Conservation (phyloP, 2,329 filamentous ascomycete species). For the Alternaria gansuensis region DNA sequence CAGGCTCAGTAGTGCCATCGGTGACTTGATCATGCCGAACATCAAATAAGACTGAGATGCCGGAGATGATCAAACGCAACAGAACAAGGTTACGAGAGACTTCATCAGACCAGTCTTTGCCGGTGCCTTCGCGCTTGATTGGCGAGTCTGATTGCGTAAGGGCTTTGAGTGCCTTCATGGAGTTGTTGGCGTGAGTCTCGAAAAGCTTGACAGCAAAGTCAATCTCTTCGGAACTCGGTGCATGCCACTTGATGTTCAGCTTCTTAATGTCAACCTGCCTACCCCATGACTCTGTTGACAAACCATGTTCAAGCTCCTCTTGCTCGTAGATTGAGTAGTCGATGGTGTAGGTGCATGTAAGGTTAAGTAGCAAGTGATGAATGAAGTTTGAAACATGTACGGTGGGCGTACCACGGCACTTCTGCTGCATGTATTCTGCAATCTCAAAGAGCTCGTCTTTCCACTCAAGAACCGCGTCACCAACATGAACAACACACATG, state of each 20-base stretch:
- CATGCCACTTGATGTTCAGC: conserved; percentile 90
- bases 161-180: conserved; percentile 75
- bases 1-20: conserved; percentile 59
- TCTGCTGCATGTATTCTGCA: conserved; percentile 94
- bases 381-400: conserved; percentile 98
- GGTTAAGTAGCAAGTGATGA: conserved; percentile 91
- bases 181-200: conserved; percentile 79
- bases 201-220: conserved; percentile 91
- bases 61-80: conserved; percentile 86
- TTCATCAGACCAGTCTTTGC: conserved; percentile 99
- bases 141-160: conserved; percentile 83
- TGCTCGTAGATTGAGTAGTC: conserved; percentile 90
- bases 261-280: conserved; percentile 76
- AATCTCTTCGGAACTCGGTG: conserved; percentile 80
- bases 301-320: conserved; percentile 72
- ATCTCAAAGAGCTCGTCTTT: conserved; percentile 90
- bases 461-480: conserved; percentile 86
- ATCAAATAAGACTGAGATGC: conserved; percentile 89
- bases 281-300: conserved; percentile 86
- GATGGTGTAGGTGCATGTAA: conserved; percentile 92
- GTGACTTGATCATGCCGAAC: conserved; percentile 59
- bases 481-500: conserved; percentile 98
- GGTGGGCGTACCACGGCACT: conserved; percentile 90
- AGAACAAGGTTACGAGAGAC: conserved; percentile 89
- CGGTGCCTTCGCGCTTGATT: conserved; percentile 90